Percentiles rank a stretch among this genome's conserved stretches.
Conservation (phyloP, 306 rosid genomes). For the Dalbergia cochinchinensis region DNA sequence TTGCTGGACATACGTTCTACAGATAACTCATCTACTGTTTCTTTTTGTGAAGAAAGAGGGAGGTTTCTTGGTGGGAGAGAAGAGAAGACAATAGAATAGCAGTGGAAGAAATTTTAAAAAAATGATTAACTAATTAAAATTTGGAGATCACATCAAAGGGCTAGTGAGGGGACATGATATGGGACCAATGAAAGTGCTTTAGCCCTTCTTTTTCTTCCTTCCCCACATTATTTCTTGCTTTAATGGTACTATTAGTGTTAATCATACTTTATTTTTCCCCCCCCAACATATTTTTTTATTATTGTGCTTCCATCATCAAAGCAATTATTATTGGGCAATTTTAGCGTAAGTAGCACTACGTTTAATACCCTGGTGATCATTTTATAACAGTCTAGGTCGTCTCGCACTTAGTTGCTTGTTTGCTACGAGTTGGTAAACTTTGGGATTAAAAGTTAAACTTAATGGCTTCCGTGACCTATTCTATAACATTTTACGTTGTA, state of each 20-base stretch:
- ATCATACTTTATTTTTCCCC: conserved; percentile 53
- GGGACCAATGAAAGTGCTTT: conserved; percentile 70
- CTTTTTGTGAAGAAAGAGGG: conserved; percentile 41
- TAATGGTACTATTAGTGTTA: conserved; percentile 62
- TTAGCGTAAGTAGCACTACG: conserved; percentile 53
- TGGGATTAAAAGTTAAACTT: conserved; percentile 37
- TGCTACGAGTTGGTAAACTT: conserved; percentile 46
- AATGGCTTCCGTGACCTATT: conserved; percentile 47
- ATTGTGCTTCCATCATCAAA: conserved; percentile 57
- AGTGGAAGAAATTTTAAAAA: conserved; percentile 42
- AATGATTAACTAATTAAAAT: not conserved
- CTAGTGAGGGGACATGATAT: conserved; percentile 57
- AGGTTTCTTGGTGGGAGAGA: conserved; percentile 40
- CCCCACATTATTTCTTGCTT: conserved; percentile 66
- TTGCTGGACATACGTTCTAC: conserved; percentile 53
- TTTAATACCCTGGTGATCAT: conserved; percentile 44
- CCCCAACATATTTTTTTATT: conserved; percentile 25
- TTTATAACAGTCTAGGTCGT: conserved; percentile 46
- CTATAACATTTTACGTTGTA: conserved; percentile 35
- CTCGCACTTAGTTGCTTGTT: conserved; percentile 44
- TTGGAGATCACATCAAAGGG: conserved; percentile 60
- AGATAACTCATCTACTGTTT: conserved; percentile 53
- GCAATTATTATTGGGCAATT: conserved; percentile 57
- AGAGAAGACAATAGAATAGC: conserved; percentile 49
- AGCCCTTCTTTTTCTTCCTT: conserved; percentile 57